These are phyloP conservation scores for Populus simonii DNA, from an alignment of 345 rosid species.

Conservation along the genomic window DNA sequence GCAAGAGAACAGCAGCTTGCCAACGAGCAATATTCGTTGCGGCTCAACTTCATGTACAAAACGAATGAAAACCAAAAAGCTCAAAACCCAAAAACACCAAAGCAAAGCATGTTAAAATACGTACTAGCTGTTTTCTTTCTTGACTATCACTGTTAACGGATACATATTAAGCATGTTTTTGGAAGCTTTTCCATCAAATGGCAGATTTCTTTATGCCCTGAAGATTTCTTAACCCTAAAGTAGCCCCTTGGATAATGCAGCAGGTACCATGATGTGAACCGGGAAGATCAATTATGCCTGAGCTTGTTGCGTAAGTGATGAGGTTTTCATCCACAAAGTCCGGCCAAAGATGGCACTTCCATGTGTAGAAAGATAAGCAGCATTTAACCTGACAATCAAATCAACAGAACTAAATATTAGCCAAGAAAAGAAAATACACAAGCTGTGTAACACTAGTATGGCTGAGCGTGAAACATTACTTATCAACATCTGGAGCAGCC, in stretches of 20 bases:
- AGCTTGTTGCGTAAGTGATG: constrained; percentile 47
- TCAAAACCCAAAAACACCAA: too few species aligned
- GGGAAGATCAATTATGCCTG: constrained; percentile 7
- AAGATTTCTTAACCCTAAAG: neutral
- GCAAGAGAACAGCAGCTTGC: too few species aligned
- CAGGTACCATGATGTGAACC: neutral
- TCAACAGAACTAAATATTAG: constrained; percentile 14
- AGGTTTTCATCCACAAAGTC: constrained; percentile 62
- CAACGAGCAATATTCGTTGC: too few species aligned
- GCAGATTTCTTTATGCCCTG: neutral
- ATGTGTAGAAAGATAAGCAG: constrained; percentile 67
- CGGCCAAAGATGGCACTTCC: constrained; percentile 73
- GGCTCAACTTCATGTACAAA: too few species aligned
- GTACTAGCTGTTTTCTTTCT: too few species aligned
- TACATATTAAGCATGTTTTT: neutral
- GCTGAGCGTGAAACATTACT: constrained; percentile 33
- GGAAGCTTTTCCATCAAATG: neutral
- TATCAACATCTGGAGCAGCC: constrained; percentile 84
- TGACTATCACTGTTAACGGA: neutral
- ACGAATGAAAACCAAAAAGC: too few species aligned
- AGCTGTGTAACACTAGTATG: neutral
- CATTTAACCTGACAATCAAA: constrained; percentile 62
- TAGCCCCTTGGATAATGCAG: neutral
- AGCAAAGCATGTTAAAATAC: too few species aligned
- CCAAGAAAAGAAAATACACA: constrained; percentile 1